A percentile compares a stretch with the other conserved stretches of the same genome.
phyloP scores from a whole-genome alignment of 495 filamentous ascomycete genomes.

The Aspergillus funiculosus region DNA sequence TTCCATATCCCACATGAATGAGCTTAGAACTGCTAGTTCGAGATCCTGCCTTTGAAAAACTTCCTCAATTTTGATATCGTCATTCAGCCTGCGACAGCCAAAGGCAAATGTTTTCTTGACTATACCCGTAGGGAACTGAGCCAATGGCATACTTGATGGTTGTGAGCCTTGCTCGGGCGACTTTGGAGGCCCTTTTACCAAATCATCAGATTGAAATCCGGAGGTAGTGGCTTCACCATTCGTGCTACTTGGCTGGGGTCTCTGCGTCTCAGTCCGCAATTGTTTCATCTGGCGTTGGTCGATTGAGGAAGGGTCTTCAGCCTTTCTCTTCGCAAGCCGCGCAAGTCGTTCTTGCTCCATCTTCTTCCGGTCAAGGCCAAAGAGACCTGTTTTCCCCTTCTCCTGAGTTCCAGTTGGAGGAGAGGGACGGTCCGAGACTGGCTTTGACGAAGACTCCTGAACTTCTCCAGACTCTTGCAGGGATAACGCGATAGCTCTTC shows the following conservation, averaged over 20 bases:
- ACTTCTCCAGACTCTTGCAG: slow-evolving; percentile 26
- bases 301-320: slow-evolving; percentile 19
- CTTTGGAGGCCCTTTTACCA: not conserved
- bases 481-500: slow-evolving; percentile 49
- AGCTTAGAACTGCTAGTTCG: slow-evolving; percentile 72
- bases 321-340: slow-evolving; percentile 56
- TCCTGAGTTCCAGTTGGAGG: not conserved
- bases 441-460: not conserved
- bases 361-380: slow-evolving; percentile 64
- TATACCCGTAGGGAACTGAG: slow-evolving; percentile 63
- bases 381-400: slow-evolving; percentile 18
- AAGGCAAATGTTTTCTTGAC: slow-evolving; percentile 79
- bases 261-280: slow-evolving; percentile 7
- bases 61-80: slow-evolving; percentile 89
- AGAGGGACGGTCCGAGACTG: not conserved
- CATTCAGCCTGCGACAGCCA: slow-evolving; percentile 46
- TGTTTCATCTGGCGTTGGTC: slow-evolving; percentile 22
- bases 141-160: slow-evolving; percentile 22
- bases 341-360: slow-evolving; percentile 86
- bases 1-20: slow-evolving; percentile 77
- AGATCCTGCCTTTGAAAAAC: slow-evolving; percentile 69
- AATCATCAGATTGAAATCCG: not conserved
- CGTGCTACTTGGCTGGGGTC: slow-evolving; percentile 1
- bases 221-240: not conserved
- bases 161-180: not conserved